Evolutionary conservation across 2,329 filamentous ascomycete genomes (phyloP), one percentile per base, ranked within the genome.

Genomic region (Penicillium sp.): DNA sequence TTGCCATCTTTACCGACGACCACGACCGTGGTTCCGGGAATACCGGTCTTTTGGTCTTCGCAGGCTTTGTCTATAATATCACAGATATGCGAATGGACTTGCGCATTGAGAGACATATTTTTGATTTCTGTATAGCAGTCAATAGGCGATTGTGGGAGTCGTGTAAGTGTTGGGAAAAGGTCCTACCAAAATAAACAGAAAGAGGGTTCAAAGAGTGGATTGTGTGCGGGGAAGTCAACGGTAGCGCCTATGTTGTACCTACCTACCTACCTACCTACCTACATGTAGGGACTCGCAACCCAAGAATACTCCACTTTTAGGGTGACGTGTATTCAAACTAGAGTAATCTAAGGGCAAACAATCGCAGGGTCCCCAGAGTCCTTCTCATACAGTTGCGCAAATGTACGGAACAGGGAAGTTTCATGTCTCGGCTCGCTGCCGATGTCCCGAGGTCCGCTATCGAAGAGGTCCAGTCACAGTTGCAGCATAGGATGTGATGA

Each of bases 11-110:
- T 47, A 9, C 21, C 43, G 15, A 47, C 24, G 8, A 46, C 43
- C 15, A 46, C 43, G 8, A 47, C 37, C 1, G 43, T 42, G 19
- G 37, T 17, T 3, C 43, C 48, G 0, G 48, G 43, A 19, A 51
- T 51, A 29, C 47, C 47, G 8, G 38, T 39, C 10, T 31, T 22
- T 31, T 50, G 47, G n/a, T 50, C 29, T 34, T 46, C 31, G 19
- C 55, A 57, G 42, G 55, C 48, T 21, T 38, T 49, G 40, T 56
- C 43, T 13, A 53, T 29, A 9, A 55, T 37, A 2, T 28, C 17
- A 13, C 48, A 32, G 6, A 56, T 31, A 13, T 13, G 24, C 3
- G 48, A 45, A 3, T 26, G 17, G 10, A 12, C 40, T 19, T 53
- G 3, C 5, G 13, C n/a, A 19, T 32, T 32, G n/a, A 48, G 45